phyloP scores from a whole-genome alignment of 208 protist species.

The Trypanosoma avium region DNA sequence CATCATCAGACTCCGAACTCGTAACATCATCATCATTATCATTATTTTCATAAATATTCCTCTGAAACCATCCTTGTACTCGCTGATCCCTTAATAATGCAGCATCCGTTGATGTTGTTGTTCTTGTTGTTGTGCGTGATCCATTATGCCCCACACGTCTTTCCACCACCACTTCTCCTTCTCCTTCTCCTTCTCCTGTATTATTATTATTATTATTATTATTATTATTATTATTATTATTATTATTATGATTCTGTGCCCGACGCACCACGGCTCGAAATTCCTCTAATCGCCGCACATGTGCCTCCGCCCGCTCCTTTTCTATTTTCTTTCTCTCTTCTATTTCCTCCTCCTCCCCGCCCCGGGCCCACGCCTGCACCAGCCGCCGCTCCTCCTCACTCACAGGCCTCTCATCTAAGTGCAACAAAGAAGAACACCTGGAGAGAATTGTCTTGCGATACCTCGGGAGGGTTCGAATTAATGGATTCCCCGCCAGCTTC shows the following conservation, averaged over 20 bases:
- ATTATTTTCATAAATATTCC: constrained; percentile 11
- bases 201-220: constrained; percentile 7
- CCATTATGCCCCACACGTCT: too few relatives aligned
- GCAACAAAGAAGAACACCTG: constrained; percentile 59
- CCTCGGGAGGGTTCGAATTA: constrained; percentile 68
- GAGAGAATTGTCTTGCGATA: constrained; percentile 90
- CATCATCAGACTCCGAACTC: constrained; percentile 13
- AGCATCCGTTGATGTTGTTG: too few relatives aligned
- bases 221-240: background rate
- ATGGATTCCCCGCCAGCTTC: constrained; percentile 88
- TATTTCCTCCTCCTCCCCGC: constrained; percentile 74
- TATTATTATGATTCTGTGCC: background rate
- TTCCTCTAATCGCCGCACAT: constrained; percentile 59
- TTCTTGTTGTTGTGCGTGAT: too few relatives aligned
- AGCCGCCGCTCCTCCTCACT: constrained; percentile 86
- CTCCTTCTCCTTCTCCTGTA: too few relatives aligned
- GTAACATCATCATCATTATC: constrained; percentile 22
- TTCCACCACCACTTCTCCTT: too few relatives aligned
- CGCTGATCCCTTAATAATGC: too few relatives aligned
- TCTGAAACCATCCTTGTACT: too few relatives aligned
- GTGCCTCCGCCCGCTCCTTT: constrained; percentile 52
- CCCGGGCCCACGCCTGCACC: constrained; percentile 80
- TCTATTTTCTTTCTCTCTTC: constrained; percentile 61
- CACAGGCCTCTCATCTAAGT: constrained; percentile 93
- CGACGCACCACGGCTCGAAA: constrained; percentile 63